Conservation (phyloP, 768 basidiomycete genomes). For the Lepiota brunneoincarnata region DNA sequence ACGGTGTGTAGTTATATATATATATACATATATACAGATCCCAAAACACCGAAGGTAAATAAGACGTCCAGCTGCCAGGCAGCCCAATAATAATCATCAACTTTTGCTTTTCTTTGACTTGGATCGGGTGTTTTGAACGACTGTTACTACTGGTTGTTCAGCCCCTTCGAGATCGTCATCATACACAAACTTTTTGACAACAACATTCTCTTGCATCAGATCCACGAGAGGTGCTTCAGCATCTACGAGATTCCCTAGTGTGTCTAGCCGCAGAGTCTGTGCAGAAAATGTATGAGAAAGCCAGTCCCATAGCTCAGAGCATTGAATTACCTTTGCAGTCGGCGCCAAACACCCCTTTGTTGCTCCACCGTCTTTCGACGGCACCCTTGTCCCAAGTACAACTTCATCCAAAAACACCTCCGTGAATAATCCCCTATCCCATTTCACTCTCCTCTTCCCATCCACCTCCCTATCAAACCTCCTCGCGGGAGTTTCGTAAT, state of each 20-base stretch:
- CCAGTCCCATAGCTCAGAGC: neutral
- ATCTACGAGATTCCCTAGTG: conserved; percentile 67
- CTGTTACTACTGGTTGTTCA: conserved; percentile 21
- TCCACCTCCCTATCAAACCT: conserved; percentile 31
- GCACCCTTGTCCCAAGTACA: conserved; percentile 44
- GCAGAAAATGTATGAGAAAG: conserved; percentile 9
- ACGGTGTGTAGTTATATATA: neutral
- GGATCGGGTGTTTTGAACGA: conserved; percentile 55
- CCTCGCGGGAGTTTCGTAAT: conserved; percentile 67
- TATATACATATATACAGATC: neutral
- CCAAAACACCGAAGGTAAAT: conserved; percentile 16
- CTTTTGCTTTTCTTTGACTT: conserved; percentile 49
- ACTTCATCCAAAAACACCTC: conserved; percentile 63
- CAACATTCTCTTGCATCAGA: conserved; percentile 60
- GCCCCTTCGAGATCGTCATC: conserved; percentile 59
- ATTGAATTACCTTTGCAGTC: conserved; percentile 54
- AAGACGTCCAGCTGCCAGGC: conserved; percentile 12
- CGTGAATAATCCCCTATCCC: conserved; percentile 69
- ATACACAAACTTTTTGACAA: conserved; percentile 79
- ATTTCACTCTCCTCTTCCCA: conserved; percentile 64
- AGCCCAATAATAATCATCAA: conserved; percentile 14
- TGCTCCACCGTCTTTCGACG: conserved; percentile 35
- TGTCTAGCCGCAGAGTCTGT: conserved; percentile 63
- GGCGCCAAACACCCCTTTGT: conserved; percentile 67
- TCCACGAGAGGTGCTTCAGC: conserved; percentile 53